Conservation (phyloP, 2,329 filamentous ascomycete species). For the Phaeophleospora eucalypticola region DNA sequence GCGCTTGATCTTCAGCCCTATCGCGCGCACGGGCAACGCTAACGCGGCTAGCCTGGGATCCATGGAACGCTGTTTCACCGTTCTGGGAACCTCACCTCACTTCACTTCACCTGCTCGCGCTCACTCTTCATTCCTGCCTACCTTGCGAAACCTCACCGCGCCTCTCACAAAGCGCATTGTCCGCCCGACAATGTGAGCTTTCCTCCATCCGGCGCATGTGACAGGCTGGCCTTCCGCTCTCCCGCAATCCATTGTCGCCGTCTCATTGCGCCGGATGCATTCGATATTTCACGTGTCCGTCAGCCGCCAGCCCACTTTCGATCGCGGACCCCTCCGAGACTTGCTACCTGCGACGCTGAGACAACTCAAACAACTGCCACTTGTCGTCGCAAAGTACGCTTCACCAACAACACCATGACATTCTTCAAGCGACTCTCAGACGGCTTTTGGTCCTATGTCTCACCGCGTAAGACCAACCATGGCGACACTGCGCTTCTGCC, state of each 20-base stretch:
- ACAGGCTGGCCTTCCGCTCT: not conserved
- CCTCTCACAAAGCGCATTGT: not conserved
- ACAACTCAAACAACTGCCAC: too few relatives aligned
- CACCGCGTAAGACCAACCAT: constrained; percentile 37
- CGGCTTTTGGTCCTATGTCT: constrained; percentile 41
- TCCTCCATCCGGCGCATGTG: constrained; percentile 7
- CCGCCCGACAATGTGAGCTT: constrained; percentile 5
- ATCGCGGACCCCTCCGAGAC: not conserved
- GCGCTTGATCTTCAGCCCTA: not conserved
- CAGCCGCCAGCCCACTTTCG: not conserved
- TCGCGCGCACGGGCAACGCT: too few relatives aligned
- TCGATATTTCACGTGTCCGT: not conserved
- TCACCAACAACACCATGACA: constrained; percentile 14
- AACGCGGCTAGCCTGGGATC: too few relatives aligned
- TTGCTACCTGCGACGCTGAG: too few relatives aligned
- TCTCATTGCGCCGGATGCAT: constrained; percentile 7
- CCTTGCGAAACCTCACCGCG: not conserved
- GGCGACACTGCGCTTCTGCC: constrained; percentile 14
- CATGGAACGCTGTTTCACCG: not conserved
- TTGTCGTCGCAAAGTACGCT: not conserved
- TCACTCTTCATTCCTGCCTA: not conserved
- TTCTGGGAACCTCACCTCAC: not conserved
- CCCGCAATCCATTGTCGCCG: constrained; percentile 1
- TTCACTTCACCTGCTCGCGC: not conserved
- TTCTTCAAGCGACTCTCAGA: constrained; percentile 33